Evolutionary conservation across 2,329 filamentous ascomycete species (phyloP).

Genomic region (Didymella pinodella): DNA sequence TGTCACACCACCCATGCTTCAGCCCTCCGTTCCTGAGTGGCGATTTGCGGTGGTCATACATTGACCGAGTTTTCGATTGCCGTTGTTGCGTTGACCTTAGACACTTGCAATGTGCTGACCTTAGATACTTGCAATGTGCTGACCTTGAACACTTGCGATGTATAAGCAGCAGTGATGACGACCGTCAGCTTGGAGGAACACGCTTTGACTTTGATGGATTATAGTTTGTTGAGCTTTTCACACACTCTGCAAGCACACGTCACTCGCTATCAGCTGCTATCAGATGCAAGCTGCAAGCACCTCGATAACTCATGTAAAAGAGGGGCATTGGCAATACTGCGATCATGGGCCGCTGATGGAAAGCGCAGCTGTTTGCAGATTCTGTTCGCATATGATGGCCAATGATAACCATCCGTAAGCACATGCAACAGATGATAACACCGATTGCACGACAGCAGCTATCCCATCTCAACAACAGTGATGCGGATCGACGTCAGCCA

Average conservation of each 20-base stretch:
- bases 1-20: constrained; percentile 11
- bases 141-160: not conserved
- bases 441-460: not conserved
- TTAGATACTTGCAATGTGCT: not conserved
- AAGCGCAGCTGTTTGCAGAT: constrained; percentile 12
- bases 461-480: not conserved
- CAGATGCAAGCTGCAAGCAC: constrained; percentile 4
- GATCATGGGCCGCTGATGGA: constrained; percentile 8
- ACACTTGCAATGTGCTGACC: not conserved
- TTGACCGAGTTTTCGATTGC: constrained; percentile 10
- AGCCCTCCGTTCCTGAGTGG: constrained; percentile 19
- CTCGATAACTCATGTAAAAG: constrained; percentile 17
- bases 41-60: constrained; percentile 17
- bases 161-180: not conserved
- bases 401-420: constrained; percentile 4
- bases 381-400: not conserved
- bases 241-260: not conserved
- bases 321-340: constrained; percentile 3
- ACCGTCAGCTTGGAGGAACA: not conserved
- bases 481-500: not conserved
- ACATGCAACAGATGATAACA: not conserved
- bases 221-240: not conserved
- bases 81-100: constrained; percentile 1
- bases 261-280: constrained; percentile 7
- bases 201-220: not conserved